Conservation (phyloP, 768 basidiomycete species). For the Pleurotus pulmonarius region DNA sequence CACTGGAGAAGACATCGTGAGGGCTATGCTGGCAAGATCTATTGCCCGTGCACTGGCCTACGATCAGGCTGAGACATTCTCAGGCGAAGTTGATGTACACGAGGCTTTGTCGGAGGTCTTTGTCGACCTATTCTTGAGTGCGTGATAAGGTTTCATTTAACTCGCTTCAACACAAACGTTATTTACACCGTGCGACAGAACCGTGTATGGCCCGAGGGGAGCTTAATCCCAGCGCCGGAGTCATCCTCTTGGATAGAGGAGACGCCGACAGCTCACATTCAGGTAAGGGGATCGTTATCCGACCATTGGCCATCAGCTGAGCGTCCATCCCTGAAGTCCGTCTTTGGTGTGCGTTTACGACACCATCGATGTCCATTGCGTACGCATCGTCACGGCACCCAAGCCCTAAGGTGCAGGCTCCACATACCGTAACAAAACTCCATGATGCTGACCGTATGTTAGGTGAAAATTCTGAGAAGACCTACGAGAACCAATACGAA, state of each 20-base stretch:
- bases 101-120: constrained; percentile 44
- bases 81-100: constrained; percentile 44
- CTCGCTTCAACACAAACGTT: background rate
- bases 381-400: constrained; percentile 54
- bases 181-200: constrained; percentile 20
- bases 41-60: constrained; percentile 43
- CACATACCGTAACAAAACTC: background rate
- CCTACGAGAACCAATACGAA: constrained; percentile 3
- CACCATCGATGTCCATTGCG: constrained; percentile 77
- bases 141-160: constrained; percentile 16
- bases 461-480: constrained; percentile 17
- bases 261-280: constrained; percentile 23
- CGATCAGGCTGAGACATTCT: constrained; percentile 11
- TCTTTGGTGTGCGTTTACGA: constrained; percentile 83
- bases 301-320: background rate
- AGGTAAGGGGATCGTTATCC: constrained; percentile 6
- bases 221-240: constrained; percentile 51
- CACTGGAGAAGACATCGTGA: constrained; percentile 68
- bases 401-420: constrained; percentile 53
- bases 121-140: constrained; percentile 47
- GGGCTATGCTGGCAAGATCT: constrained; percentile 48
- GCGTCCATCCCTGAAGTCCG: constrained; percentile 38
- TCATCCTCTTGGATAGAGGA: constrained; percentile 55
- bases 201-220: constrained; percentile 35
- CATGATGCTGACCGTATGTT: background rate